phyloP scores from a whole-genome alignment of 441 rosid species.

The Gossypium schwendimanii region DNA sequence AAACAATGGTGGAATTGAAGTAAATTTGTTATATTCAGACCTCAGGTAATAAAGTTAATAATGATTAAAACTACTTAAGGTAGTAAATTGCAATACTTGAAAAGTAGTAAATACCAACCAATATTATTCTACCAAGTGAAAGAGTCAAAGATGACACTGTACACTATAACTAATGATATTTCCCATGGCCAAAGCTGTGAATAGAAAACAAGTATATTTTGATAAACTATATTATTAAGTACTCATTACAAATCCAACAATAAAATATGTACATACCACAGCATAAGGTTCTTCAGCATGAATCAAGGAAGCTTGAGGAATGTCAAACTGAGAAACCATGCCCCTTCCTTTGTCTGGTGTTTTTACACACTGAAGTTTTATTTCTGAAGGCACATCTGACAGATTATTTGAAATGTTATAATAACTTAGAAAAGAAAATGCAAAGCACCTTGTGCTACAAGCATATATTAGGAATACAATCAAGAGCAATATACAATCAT shows the following conservation, averaged over 20 bases:
- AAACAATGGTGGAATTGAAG: background rate
- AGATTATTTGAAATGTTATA: conserved; percentile 15
- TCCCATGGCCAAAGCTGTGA: background rate
- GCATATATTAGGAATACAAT: background rate
- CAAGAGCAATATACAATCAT: conserved; percentile 10
- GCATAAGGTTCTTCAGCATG: conserved; percentile 72
- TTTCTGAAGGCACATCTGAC: conserved; percentile 40
- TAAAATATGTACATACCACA: conserved; percentile 32
- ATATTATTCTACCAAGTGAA: background rate
- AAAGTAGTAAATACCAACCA: background rate
- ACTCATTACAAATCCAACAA: background rate
- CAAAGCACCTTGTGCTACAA: background rate
- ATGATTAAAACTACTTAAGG: background rate
- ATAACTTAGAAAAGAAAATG: background rate
- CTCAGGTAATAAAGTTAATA: conserved; percentile 4
- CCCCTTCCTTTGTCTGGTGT: conserved; percentile 76
- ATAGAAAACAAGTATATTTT: background rate
- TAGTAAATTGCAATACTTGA: background rate
- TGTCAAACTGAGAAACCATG: conserved; percentile 50
- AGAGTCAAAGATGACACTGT: background rate
- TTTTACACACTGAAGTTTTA: conserved; percentile 36
- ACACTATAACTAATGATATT: background rate
- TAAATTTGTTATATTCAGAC: background rate
- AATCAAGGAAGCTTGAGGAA: conserved; percentile 63
- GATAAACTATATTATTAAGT: background rate